Evolutionary conservation across 1,139 yeast genomes (phyloP), one percentile per base, ranked within the genome.

Genomic region (Scheffersomyces quercinus): DNA sequence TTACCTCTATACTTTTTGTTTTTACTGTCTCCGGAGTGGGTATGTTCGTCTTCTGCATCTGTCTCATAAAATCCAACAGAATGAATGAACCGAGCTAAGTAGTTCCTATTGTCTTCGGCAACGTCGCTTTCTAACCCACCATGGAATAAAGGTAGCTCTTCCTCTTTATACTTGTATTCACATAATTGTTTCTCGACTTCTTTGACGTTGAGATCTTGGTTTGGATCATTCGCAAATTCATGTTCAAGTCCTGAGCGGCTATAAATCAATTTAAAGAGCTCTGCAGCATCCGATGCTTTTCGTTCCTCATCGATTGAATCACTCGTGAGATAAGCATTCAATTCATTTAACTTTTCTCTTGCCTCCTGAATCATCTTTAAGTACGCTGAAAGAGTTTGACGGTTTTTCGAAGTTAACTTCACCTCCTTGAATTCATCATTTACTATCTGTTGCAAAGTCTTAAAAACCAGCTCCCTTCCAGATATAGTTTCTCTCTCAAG

Each of bases 41-140:
- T 50, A 8, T 53, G 53, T 3, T 40, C 37, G 3, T 36, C 32
- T 26, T 40, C 38, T 13, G 49, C 46, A 5, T 57, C 59, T 5
- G 64, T 55, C 43, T 63, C 81, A 53, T 77, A 84, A n/a, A 87
- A 66, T 5, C 85, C 81, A 38, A 86, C 68, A 2, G 88, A 79
- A 36, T 77, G 77, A 33, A 88, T 65, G 50, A 86, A 86, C 36
- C 71, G 68, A 7, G 76, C 68, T 16, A 84, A 53, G 39, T 77
- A 64, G 28, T 67, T 66, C 14, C 64, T 47, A 4, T 54, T 47
- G 51, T 68, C 59, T 35, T 53, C 37, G 16, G 50, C 36, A 1
- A 46, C 29, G 16, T 60, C 68, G 1, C 45, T 51, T 30, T 48
- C 58, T 1, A 48, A 41, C 2, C 60, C 66, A 2, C 60, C 67